Evolutionary conservation across 1,284 basidiomycete species (phyloP).

Genomic region (Ustilago hordei): DNA sequence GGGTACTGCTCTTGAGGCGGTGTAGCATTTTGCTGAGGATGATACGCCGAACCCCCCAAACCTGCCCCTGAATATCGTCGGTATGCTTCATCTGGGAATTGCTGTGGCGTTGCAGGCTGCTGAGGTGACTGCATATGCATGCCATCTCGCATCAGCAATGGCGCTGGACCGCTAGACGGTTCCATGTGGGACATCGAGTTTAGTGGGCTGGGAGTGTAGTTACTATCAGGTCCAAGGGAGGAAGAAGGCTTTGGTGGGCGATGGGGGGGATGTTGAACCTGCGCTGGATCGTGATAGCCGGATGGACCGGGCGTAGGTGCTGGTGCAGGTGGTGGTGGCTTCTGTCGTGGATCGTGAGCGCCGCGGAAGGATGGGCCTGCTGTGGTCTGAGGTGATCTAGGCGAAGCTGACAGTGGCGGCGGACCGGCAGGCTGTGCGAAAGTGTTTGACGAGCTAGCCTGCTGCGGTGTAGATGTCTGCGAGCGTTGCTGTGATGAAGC

Average conservation of each 20-base stretch:
- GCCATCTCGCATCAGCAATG: slow-evolving; percentile 3
- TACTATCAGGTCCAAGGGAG: slow-evolving; percentile 19
- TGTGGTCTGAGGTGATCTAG: slow-evolving; percentile 20
- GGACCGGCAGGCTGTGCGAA: slow-evolving; percentile 15
- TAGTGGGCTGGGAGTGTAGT: slow-evolving; percentile 24
- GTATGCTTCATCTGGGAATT: slow-evolving; percentile 9
- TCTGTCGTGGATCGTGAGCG: slow-evolving; percentile 22
- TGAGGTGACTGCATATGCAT: slow-evolving; percentile 18
- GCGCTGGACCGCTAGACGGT: slow-evolving; percentile 13
- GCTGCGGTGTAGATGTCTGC: slow-evolving; percentile 47
- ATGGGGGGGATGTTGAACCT: slow-evolving; percentile 26
- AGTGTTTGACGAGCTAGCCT: slow-evolving; percentile 11
- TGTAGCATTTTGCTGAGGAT: slow-evolving; percentile 6
- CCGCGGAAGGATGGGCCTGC: slow-evolving; percentile 12
- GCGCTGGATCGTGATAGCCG: slow-evolving; percentile 14
- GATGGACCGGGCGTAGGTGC: slow-evolving; percentile 15
- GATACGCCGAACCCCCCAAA: neutral
- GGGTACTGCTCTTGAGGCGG: slow-evolving; percentile 13
- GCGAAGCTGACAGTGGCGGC: slow-evolving; percentile 35
- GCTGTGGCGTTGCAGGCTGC: slow-evolving; percentile 1
- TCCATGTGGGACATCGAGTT: slow-evolving; percentile 16
- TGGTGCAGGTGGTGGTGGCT: slow-evolving; percentile 38
- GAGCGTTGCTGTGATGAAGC: slow-evolving; percentile 41
- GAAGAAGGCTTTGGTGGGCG: slow-evolving; percentile 40
- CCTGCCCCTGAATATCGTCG: slow-evolving; percentile 19